phyloP scores from a whole-genome alignment of 305 asterid genomes.

The Fraxinus sp. region DNA sequence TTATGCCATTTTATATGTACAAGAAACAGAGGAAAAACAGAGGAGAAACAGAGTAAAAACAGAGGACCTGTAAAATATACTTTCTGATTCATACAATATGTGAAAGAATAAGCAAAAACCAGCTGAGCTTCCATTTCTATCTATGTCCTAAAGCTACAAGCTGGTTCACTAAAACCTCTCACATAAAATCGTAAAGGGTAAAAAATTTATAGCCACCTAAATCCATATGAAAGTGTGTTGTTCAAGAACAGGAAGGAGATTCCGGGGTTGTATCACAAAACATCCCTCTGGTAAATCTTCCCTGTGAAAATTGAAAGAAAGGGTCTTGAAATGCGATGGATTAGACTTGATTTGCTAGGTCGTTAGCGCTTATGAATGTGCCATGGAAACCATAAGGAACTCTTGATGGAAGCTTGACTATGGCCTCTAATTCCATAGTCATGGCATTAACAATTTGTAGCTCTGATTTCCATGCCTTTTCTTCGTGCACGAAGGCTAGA shows the following conservation, averaged over 20 bases:
- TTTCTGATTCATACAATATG: conserved; percentile 34
- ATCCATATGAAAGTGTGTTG: conserved; percentile 20
- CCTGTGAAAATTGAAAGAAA: background rate
- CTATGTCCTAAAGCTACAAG: conserved; percentile 74
- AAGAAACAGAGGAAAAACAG: conserved; percentile 27
- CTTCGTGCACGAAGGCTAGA: conserved; percentile 79
- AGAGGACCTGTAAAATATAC: conserved; percentile 18
- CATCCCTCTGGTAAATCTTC: conserved; percentile 84
- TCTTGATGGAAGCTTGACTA: conserved; percentile 71
- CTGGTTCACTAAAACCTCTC: conserved; percentile 57
- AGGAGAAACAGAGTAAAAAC: conserved; percentile 30
- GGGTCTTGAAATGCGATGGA: background rate
- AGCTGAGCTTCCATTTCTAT: conserved; percentile 79
- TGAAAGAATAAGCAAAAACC: conserved; percentile 53
- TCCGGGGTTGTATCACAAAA: conserved; percentile 78
- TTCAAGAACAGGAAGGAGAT: conserved; percentile 27
- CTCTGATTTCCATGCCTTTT: conserved; percentile 70
- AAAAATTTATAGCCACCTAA: conserved; percentile 16
- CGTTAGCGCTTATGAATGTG: conserved; percentile 61
- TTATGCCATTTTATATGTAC: conserved; percentile 20
- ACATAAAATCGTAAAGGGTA: conserved; percentile 27
- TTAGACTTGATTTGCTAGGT: conserved; percentile 60
- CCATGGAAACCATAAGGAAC: conserved; percentile 96
- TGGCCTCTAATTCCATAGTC: conserved; percentile 63
- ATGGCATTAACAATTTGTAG: conserved; percentile 67